A percentile compares a stretch with the other conserved stretches of the same genome.
These are phyloP conservation scores for Cyberlindnera amylophila DNA, from an alignment of 805 yeast species.

Conservation along the genomic window DNA sequence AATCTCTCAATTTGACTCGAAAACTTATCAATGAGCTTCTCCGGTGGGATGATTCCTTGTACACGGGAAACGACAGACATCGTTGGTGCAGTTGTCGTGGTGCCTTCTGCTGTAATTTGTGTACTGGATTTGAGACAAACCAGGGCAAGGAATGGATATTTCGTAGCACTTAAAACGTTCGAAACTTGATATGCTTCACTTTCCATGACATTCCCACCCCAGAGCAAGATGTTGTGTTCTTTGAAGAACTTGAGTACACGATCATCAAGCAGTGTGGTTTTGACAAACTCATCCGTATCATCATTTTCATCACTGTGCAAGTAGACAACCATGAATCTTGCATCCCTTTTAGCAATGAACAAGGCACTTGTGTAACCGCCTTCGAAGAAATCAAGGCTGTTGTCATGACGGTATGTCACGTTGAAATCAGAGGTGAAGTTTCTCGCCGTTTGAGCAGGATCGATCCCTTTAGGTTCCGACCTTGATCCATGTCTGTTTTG, in stretches of 20 bases:
- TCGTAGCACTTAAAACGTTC: conserved; percentile 63
- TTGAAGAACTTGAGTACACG: conserved; percentile 44
- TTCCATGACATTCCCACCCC: conserved; percentile 86
- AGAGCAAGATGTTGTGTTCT: conserved; percentile 54
- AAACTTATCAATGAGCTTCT: conserved; percentile 40
- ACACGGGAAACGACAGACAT: conserved; percentile 57
- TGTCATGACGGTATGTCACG: conserved; percentile 34
- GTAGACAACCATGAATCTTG: conserved; percentile 69
- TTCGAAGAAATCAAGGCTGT: conserved; percentile 41
- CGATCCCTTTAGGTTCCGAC: conserved; percentile 34
- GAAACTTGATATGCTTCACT: conserved; percentile 85
- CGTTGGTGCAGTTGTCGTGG: conserved; percentile 48
- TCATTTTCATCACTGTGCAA: conserved; percentile 73
- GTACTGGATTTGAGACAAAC: conserved; percentile 53
- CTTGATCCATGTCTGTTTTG: conserved; percentile 35
- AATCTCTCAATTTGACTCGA: conserved; percentile 49
- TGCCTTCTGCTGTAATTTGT: conserved; percentile 54
- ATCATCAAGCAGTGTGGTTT: conserved; percentile 49
- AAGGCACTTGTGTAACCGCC: conserved; percentile 83
- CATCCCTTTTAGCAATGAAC: conserved; percentile 61
- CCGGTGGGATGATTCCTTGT: conserved; percentile 52
- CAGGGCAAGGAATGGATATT: conserved; percentile 79
- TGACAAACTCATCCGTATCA: conserved; percentile 48
- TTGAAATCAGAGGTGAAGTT: conserved; percentile 50
- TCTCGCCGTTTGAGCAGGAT: conserved; percentile 52